A percentile compares a stretch with the other conserved stretches of the same genome.
phyloP scores from a whole-genome alignment of 1,139 yeast species.

The Keqinozyma sinolaborantium region DNA sequence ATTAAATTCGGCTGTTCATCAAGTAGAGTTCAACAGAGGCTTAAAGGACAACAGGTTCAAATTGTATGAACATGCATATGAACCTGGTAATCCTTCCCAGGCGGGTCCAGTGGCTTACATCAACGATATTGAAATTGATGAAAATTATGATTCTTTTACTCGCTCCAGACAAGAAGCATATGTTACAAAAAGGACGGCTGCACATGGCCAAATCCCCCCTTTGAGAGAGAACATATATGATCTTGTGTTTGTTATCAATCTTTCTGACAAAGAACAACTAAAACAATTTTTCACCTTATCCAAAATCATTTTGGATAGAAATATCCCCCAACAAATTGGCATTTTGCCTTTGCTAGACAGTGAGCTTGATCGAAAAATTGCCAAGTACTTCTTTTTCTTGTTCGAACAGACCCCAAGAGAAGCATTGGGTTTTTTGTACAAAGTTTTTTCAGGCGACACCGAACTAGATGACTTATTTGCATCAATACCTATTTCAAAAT shows the following conservation, averaged over 20 bases:
- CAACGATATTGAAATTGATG: constrained; percentile 72
- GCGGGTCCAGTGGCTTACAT: constrained; percentile 59
- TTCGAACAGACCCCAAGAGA: constrained; percentile 30
- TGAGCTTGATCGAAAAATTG: constrained; percentile 26
- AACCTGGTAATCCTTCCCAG: constrained; percentile 21
- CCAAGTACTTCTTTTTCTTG: constrained; percentile 32
- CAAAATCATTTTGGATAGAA: constrained; percentile 49
- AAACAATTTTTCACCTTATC: constrained; percentile 46
- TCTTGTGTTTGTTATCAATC: constrained; percentile 65
- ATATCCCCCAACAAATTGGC: constrained; percentile 80
- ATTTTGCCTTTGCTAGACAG: constrained; percentile 55
- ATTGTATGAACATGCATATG: constrained; percentile 29
- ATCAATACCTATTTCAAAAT: constrained; percentile 12
- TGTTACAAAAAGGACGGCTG: constrained; percentile 22
- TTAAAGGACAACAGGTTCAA: constrained; percentile 37
- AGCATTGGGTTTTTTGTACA: constrained; percentile 40
- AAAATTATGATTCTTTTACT: constrained; percentile 46
- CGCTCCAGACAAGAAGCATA: constrained; percentile 40
- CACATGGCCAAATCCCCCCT: constrained; percentile 63
- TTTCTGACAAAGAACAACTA: constrained; percentile 49
- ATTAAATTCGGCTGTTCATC: constrained; percentile 30
- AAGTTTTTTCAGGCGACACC: constrained; percentile 27
- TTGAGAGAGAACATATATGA: constrained; percentile 76
- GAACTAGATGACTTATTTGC: constrained; percentile 24
- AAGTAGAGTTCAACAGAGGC: constrained; percentile 33